Evolutionary conservation across 1,284 basidiomycete species (phyloP).

Genomic region (Apiotrichum siamense): DNA sequence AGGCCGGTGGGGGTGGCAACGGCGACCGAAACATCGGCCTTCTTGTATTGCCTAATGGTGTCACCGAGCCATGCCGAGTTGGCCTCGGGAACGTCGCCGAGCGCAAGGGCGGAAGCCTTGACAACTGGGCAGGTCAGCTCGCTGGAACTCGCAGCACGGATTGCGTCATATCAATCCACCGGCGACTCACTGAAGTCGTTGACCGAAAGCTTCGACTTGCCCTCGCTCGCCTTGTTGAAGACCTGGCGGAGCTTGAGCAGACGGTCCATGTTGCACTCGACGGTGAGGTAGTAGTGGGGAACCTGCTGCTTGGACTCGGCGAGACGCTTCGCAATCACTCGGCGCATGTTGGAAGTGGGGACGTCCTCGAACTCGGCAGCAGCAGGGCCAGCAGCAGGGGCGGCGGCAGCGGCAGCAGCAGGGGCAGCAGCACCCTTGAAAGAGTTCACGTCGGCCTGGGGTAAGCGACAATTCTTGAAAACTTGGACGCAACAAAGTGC

Average conservation of each 20-base stretch:
- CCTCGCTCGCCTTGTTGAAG: slow-evolving; percentile 82
- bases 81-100: slow-evolving; percentile 92
- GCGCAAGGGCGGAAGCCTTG: slow-evolving; percentile 86
- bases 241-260: slow-evolving; percentile 88
- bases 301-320: slow-evolving; percentile 87
- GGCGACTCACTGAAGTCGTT: slow-evolving; percentile 80
- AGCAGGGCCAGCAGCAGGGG: slow-evolving; percentile 43
- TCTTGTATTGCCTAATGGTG: slow-evolving; percentile 85
- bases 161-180: no score
- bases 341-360: slow-evolving; percentile 92
- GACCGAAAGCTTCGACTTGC: slow-evolving; percentile 82
- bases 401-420: slow-evolving; percentile 43
- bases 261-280: slow-evolving; percentile 91
- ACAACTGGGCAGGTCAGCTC: slow-evolving; percentile 53
- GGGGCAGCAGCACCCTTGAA: slow-evolving; percentile 58
- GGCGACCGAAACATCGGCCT: slow-evolving; percentile 93
- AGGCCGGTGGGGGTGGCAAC: slow-evolving; percentile 94
- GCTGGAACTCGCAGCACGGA: no score
- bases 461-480: neutral
- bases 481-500: neutral
- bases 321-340: slow-evolving; percentile 82
- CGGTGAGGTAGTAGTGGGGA: slow-evolving; percentile 97
- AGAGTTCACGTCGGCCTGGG: slow-evolving; percentile 70
- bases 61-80: slow-evolving; percentile 98
- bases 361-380: slow-evolving; percentile 77